Evolutionary conservation across 2,329 filamentous ascomycete species (phyloP).

Genomic region (Fusarium keratoplasticum): DNA sequence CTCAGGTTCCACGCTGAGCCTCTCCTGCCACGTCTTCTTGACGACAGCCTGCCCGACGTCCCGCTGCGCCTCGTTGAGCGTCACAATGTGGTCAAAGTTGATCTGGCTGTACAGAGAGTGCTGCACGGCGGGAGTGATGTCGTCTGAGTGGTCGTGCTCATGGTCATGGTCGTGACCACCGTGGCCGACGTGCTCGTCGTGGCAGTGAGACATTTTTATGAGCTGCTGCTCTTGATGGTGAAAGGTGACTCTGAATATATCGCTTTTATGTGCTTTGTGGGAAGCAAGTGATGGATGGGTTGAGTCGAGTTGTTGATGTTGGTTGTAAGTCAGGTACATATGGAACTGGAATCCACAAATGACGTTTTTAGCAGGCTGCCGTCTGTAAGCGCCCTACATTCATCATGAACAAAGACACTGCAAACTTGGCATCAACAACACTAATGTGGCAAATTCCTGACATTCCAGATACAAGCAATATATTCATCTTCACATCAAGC

Average conservation of each 20-base stretch:
- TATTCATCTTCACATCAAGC: neutral
- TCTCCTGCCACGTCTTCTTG: slow-evolving; percentile 91
- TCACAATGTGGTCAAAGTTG: slow-evolving; percentile 85
- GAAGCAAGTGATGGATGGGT: neutral
- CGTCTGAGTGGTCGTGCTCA: slow-evolving; percentile 88
- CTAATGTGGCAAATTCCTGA: neutral
- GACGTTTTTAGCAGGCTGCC: slow-evolving; percentile 35
- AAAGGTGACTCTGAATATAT: too few species aligned
- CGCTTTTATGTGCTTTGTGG: neutral
- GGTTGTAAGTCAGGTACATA: slow-evolving; percentile 33
- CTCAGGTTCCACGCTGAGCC: slow-evolving; percentile 77
- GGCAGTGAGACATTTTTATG: slow-evolving; percentile 59
- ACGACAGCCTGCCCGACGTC: slow-evolving; percentile 80
- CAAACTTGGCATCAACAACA: neutral
- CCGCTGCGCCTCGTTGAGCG: slow-evolving; percentile 81
- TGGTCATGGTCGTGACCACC: slow-evolving; percentile 66
- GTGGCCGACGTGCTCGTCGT: slow-evolving; percentile 63
- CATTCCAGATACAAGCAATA: neutral
- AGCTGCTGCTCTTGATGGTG: neutral
- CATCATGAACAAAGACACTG: slow-evolving; percentile 21
- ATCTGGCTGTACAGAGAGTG: slow-evolving; percentile 92
- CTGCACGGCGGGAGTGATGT: slow-evolving; percentile 91
- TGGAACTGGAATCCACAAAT: slow-evolving; percentile 19
- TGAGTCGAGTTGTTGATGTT: slow-evolving; percentile 22
- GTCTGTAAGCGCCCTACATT: slow-evolving; percentile 8